Base-by-base conservation (phyloP, 2,329 filamentous ascomycete species). In the Lachnellula willkommii region DNA sequence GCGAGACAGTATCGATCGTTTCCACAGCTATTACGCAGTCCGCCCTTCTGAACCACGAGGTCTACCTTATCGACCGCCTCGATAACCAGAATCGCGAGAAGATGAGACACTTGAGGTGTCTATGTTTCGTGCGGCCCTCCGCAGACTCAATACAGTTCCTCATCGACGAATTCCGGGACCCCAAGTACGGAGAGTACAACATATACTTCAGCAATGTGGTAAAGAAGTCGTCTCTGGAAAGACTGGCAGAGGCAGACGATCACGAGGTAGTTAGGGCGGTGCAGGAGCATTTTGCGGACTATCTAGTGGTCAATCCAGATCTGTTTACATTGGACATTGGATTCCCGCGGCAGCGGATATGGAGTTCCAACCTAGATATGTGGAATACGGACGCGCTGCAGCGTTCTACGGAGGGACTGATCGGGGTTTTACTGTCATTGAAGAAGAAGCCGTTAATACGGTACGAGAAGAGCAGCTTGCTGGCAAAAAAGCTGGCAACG, bases 201-300 rank as follows among this genome's bases (percentile, higher is more conserved):
- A 82, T 99, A 55, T 96, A 95, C 73, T 96, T 99, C 72, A 97
- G 91, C 77, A 99, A 99, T 71, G 88, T 99, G 57, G 87, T 94
- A 68, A 95, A 95, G 73, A 99, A 99, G 74, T 97, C 94, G 2
- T 89, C 93, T 0, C 79, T 99, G 24, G 94, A 99, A 72, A 84
- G 94, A 45, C 78, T 99, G 45, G 94, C 94, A 36, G 95, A 99
- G 77, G 92, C 94, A 26, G 94, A 99, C 70, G 92, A 96, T 65
- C 91, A 99, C 69, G 95, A 99, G 73, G 90, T 99, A 37, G 93
- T 99, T 62, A 95, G 92, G 69, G 79, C 84, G 12, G 88, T 99
- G 1, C 92, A 97, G 69, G 94, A 99, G 73, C 90, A 95, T 70
- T 99, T 97, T 72, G 91, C 93, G 59, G 94, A 99, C 71, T 99